Base-by-base conservation (phyloP, 1,284 basidiomycete genomes). In the Cryptococcus depauperatus region DNA sequence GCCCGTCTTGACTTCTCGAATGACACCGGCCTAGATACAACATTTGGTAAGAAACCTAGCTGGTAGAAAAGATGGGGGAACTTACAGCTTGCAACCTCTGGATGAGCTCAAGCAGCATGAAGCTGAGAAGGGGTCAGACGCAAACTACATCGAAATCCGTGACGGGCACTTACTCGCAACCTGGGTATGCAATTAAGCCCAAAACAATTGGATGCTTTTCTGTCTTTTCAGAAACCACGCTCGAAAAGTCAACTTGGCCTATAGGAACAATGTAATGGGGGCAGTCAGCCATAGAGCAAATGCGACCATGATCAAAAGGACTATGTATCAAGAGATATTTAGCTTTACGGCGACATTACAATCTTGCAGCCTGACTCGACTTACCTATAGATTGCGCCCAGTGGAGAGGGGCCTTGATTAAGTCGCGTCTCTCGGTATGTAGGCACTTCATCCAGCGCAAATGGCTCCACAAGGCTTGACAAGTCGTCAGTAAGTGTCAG, bases 191-290 rank as follows among this genome's bases (percentile, higher is more conserved):
- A 11, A 73, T 56, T 43, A 75, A 64, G 44, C 64, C 69, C 43
- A 74, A 51, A 0, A 71, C 70, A 8, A 75, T 71, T 0, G 73
- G 68, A 10, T 72, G 59, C 46, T 63, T 62, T 55, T 75, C 73
- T 19, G 54, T 58, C 21, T 59, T 54, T 11, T 62, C 57, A 0
- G 66, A 68, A 47, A 74, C 68, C 3, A 58, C 65, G 19, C 69
- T 72, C 43, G 64, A 59, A 58, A 62, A 74, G 5, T 70, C 49
- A 1, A 67, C 57, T 48, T 75, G 70, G 19, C 73, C 74, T 34
- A 75, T 55, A 5, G 74, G 73, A 19, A 74, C 60, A 30, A 73
- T 71, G 57, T 71, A 66, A 40, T 75, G 72, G 6, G 71, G 70
- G 30, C 55, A 57, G 22, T 54, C 52, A 21, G 46, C 50, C 5